A percentile compares a stretch with the other conserved stretches of the same genome.
Evolutionary conservation across 305 asterid genomes (phyloP).

Genomic region (Fraxinus dipetala): DNA sequence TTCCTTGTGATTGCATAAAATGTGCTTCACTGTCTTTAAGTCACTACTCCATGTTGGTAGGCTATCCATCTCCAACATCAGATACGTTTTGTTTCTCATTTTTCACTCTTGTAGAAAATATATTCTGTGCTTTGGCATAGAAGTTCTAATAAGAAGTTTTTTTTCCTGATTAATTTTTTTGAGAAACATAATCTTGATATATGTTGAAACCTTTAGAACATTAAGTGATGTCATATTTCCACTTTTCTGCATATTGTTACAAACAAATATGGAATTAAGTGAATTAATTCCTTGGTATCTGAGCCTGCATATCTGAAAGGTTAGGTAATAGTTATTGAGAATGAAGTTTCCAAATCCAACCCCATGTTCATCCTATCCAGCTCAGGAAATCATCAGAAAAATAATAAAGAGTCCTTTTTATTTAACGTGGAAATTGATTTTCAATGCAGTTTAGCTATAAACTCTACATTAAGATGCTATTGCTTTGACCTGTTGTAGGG

Average conservation of each 20-base stretch:
- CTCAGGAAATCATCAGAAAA: neutral
- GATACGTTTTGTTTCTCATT: slow-evolving; percentile 3
- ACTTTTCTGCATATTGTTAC: neutral
- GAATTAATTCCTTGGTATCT: neutral
- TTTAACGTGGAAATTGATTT: neutral
- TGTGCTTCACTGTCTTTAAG: slow-evolving; percentile 73
- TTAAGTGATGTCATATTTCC: neutral
- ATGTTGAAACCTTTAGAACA: neutral
- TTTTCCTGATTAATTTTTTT: neutral
- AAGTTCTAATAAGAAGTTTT: neutral
- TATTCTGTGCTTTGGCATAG: neutral
- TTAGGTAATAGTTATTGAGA: neutral
- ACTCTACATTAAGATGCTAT: neutral
- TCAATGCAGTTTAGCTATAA: neutral
- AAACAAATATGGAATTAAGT: neutral
- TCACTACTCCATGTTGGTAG: slow-evolving; percentile 61
- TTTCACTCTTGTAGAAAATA: slow-evolving; percentile 15
- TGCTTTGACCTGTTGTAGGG: slow-evolving; percentile 6
- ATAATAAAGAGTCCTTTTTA: neutral
- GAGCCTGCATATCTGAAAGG: neutral
- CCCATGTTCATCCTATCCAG: neutral
- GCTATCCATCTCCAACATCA: slow-evolving; percentile 29
- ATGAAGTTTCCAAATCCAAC: neutral
- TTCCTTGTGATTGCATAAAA: slow-evolving; percentile 71
- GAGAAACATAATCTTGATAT: neutral